Percentiles rank a stretch among this genome's conserved stretches.
These are phyloP conservation scores for Aspergillus felis DNA, from an alignment of 2,329 filamentous ascomycete genomes.

Conservation along the genomic window DNA sequence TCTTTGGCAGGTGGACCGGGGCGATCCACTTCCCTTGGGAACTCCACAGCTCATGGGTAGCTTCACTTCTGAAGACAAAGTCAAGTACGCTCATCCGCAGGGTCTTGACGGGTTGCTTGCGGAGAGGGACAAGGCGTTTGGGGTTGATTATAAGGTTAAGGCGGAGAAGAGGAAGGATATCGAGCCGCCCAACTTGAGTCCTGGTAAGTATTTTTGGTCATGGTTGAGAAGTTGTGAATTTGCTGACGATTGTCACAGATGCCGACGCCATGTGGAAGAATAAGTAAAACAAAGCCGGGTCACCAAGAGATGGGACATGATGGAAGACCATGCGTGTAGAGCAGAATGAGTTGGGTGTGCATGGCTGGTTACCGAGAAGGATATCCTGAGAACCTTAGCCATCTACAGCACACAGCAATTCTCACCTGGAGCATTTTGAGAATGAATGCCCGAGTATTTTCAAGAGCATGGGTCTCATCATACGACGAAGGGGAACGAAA, in stretches of 20 bases:
- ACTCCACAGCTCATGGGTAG: conserved; percentile 63
- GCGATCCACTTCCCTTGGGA: conserved; percentile 61
- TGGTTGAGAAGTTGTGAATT: background rate
- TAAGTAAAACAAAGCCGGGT: background rate
- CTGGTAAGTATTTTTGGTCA: conserved; percentile 24
- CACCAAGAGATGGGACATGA: background rate
- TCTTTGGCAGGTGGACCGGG: conserved; percentile 78
- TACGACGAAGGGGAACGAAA: background rate
- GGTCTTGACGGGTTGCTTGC: conserved; percentile 38
- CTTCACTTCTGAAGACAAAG: conserved; percentile 36
- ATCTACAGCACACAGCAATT: background rate
- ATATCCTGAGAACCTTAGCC: background rate
- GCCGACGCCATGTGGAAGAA: conserved; percentile 30
- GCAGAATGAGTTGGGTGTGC: background rate
- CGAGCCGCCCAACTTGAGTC: conserved; percentile 25
- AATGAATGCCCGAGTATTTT: background rate
- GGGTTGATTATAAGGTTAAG: conserved; percentile 51
- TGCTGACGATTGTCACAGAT: conserved; percentile 21
- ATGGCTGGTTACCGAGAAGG: background rate
- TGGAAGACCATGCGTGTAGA: background rate
- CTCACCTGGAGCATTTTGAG: background rate
- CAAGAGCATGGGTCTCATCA: background rate
- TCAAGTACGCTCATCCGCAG: conserved; percentile 19
- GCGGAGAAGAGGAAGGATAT: conserved; percentile 52
- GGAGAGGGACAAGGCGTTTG: conserved; percentile 53